A percentile compares a stretch with the other conserved stretches of the same genome.
Conservation (phyloP, 257 asterid species). For the Eucommia ulmoides region DNA sequence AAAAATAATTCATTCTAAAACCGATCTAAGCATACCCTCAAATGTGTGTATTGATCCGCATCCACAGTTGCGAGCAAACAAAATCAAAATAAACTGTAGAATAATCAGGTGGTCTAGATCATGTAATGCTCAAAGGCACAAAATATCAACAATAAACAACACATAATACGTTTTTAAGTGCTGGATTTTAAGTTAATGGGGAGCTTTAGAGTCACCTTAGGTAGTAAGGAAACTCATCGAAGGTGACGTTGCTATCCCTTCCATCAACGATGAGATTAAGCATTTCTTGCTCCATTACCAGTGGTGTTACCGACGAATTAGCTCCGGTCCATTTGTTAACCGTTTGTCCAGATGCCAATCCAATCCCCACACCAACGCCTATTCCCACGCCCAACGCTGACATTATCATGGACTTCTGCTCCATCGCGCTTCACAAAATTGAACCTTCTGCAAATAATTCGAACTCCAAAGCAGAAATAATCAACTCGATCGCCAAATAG, state of each 20-base stretch:
- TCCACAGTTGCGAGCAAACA: neutral
- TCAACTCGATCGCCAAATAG: conserved; percentile 1
- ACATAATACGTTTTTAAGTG: conserved; percentile 1
- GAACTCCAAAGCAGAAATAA: neutral
- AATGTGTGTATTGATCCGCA: neutral
- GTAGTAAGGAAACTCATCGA: conserved; percentile 65
- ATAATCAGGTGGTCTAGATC: neutral
- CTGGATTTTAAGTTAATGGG: neutral
- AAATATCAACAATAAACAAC: neutral
- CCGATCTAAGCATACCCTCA: neutral
- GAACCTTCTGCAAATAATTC: neutral
- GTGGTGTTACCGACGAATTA: conserved; percentile 20
- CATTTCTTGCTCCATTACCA: conserved; percentile 61
- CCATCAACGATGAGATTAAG: conserved; percentile 38
- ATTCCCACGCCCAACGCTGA: conserved; percentile 72
- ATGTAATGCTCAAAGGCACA: neutral
- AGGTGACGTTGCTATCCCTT: conserved; percentile 45
- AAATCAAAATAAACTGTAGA: too few relatives aligned
- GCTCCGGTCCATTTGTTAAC: conserved; percentile 33
- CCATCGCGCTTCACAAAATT: conserved; percentile 31
- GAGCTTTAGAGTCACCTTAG: conserved; percentile 28
- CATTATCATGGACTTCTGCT: conserved; percentile 54
- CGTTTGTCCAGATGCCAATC: conserved; percentile 63
- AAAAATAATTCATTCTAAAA: too few relatives aligned
- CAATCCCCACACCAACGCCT: conserved; percentile 70